Conservation (phyloP, 2,329 filamentous ascomycete species). For the Fusarium euwallaceae region DNA sequence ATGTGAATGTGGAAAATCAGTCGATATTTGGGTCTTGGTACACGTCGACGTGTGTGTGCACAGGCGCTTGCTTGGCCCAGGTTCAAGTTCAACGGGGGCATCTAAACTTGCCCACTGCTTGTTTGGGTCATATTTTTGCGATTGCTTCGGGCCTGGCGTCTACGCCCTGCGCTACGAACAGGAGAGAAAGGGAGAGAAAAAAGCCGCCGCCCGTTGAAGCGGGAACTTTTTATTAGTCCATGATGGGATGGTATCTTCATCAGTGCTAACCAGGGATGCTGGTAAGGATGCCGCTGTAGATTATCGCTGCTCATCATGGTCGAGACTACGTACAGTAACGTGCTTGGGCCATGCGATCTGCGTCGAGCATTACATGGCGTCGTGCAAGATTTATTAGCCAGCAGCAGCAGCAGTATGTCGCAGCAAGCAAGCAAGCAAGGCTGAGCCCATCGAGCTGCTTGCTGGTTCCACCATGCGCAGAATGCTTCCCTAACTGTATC, state of each 20-base stretch:
- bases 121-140: not conserved
- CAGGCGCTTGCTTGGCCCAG: not conserved
- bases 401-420: not conserved
- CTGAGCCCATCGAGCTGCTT: not conserved
- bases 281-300: not conserved
- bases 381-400: not conserved
- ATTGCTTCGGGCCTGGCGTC: not conserved
- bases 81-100: not conserved
- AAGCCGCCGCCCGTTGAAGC: not conserved
- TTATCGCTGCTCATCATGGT: not conserved
- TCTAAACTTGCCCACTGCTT: not conserved
- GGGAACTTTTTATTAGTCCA: not conserved
- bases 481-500: not conserved
- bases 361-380: not conserved
- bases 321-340: not conserved
- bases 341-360: not conserved
- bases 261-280: not conserved
- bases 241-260: not conserved
- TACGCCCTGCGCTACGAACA: not conserved
- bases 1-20: constrained; percentile 32
- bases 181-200: not conserved
- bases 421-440: not conserved
- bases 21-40: constrained; percentile 12
- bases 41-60: not conserved
- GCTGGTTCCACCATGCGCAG: not conserved